Percentiles rank a stretch among this genome's conserved stretches.
Conservation (phyloP, 345 rosid genomes). For the Nephelium lappaceum region DNA sequence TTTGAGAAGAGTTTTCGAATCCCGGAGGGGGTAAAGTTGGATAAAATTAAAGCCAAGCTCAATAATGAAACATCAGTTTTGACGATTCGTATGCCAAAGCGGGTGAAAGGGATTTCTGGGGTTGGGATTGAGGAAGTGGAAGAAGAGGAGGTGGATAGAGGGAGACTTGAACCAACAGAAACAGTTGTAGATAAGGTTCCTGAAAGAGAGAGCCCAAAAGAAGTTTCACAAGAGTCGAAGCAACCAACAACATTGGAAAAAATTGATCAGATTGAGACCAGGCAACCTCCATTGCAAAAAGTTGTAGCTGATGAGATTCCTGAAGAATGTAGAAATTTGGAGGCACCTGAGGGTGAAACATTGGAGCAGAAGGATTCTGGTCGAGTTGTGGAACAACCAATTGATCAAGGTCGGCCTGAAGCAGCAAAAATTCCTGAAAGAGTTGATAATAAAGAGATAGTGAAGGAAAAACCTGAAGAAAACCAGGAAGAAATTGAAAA, state of each 20-base stretch:
- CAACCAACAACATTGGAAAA: constrained; percentile 25
- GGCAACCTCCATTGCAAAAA: constrained; percentile 10
- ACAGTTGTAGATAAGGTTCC: constrained; percentile 18
- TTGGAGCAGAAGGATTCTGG: constrained; percentile 20
- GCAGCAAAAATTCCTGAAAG: constrained; percentile 15
- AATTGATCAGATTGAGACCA: constrained; percentile 13
- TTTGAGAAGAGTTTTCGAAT: constrained; percentile 62
- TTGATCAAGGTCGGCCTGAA: constrained; percentile 10
- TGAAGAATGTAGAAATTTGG: neutral
- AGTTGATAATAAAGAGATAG: neutral
- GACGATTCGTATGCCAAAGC: constrained; percentile 69
- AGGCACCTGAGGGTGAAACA: neutral
- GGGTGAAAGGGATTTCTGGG: constrained; percentile 55
- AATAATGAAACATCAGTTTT: constrained; percentile 53
- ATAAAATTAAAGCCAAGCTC: constrained; percentile 68
- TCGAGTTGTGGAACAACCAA: constrained; percentile 15
- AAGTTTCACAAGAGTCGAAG: neutral
- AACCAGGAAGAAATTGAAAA: neutral
- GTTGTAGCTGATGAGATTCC: constrained; percentile 15
- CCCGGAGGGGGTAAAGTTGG: constrained; percentile 60
- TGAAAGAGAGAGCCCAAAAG: neutral
- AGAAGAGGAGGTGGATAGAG: constrained; percentile 25
- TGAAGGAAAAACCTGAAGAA: constrained; percentile 15
- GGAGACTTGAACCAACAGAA: constrained; percentile 10
- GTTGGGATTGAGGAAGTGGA: constrained; percentile 54